phyloP scores from a whole-genome alignment of 495 filamentous ascomycete genomes.

The Tuber indicum region DNA sequence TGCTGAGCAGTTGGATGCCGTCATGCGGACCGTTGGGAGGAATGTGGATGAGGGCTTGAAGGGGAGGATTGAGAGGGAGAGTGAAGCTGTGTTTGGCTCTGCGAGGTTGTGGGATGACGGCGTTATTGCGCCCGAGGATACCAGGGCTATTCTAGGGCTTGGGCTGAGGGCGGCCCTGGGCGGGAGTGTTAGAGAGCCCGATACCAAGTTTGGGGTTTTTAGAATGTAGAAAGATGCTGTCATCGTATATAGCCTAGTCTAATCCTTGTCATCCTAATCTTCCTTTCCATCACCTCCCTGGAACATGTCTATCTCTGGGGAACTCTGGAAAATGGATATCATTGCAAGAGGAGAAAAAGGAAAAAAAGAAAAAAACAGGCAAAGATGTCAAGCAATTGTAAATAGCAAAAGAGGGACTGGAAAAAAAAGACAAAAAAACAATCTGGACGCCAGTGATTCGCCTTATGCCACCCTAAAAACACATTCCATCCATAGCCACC shows the following conservation, averaged over 20 bases:
- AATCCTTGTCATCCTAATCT: neutral
- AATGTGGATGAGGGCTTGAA: constrained; percentile 73
- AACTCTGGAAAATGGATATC: constrained; percentile 2
- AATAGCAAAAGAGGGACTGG: constrained; percentile 11
- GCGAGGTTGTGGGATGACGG: constrained; percentile 96
- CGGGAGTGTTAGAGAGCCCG: constrained; percentile 55
- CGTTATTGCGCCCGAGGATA: constrained; percentile 83
- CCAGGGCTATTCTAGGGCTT: constrained; percentile 72
- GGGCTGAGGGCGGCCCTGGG: constrained; percentile 72
- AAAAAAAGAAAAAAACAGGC: neutral
- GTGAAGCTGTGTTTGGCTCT: constrained; percentile 76
- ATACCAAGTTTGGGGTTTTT: constrained; percentile 88
- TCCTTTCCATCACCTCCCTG: neutral
- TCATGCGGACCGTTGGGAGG: constrained; percentile 93
- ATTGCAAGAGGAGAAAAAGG: neutral
- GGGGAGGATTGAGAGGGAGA: constrained; percentile 81
- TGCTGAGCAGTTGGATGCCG: constrained; percentile 78
- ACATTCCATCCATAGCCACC: neutral
- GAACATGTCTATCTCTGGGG: neutral
- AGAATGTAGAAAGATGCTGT: constrained; percentile 61
- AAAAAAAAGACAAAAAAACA: constrained; percentile 27
- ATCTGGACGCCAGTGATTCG: constrained; percentile 36
- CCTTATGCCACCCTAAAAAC: constrained; percentile 4
- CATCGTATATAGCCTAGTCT: neutral
- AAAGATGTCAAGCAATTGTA: neutral